A percentile compares a stretch with the other conserved stretches of the same genome.
phyloP scores from a whole-genome alignment of 108 stramenopile genomes.

The Aurantiochytrium sp. region DNA sequence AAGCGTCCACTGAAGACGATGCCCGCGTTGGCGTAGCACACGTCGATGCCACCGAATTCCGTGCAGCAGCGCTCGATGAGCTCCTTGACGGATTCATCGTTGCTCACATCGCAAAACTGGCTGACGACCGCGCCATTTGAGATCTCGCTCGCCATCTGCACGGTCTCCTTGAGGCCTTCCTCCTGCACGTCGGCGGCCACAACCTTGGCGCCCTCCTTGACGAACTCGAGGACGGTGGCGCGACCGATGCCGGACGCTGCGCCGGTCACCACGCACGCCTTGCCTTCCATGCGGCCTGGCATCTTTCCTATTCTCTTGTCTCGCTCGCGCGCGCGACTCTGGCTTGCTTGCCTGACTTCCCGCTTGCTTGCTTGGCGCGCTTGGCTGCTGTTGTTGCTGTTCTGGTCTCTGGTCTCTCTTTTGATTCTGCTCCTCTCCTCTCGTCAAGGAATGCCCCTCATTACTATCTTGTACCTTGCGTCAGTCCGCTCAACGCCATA shows the following conservation, averaged over 20 bases:
- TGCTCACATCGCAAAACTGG: not conserved
- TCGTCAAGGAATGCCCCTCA: too few species aligned
- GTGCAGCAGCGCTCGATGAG: slow-evolving; percentile 15
- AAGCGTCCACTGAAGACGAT: not conserved
- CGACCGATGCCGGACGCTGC: not conserved
- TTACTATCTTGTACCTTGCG: too few species aligned
- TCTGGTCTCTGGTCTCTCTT: too few species aligned
- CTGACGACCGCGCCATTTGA: not conserved
- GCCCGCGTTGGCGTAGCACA: slow-evolving; percentile 2
- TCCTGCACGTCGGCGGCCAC: not conserved
- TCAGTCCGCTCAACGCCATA: too few species aligned
- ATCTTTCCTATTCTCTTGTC: not conserved
- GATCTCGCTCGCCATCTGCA: not conserved
- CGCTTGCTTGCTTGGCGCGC: too few species aligned
- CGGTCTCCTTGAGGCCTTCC: slow-evolving; percentile 9
- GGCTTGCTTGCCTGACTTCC: too few species aligned
- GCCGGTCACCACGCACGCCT: not conserved
- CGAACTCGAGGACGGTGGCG: not conserved
- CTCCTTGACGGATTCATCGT: not conserved
- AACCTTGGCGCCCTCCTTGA: not conserved
- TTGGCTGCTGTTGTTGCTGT: too few species aligned
- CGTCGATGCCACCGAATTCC: slow-evolving; percentile 2
- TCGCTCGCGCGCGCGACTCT: too few species aligned
- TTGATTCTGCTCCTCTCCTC: too few species aligned
- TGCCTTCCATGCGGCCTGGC: not conserved